These are phyloP conservation scores for Rhazya stricta DNA, from an alignment of 257 asterid species.

Conservation along the genomic window DNA sequence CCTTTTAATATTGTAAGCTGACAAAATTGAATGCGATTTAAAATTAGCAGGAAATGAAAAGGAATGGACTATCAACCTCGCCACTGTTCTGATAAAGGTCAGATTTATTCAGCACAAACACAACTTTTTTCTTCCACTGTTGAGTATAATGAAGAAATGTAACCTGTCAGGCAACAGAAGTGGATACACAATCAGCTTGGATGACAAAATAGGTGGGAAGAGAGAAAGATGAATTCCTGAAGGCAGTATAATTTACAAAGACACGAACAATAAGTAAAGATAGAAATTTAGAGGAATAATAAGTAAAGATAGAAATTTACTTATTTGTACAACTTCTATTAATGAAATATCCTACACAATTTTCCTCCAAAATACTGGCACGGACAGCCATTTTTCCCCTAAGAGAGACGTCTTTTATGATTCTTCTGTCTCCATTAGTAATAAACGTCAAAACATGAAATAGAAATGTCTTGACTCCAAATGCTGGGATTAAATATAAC, in stretches of 20 bases:
- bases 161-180: conserved; percentile 50
- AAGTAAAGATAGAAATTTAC: background rate
- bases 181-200: conserved; percentile 22
- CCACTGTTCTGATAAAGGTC: conserved; percentile 62
- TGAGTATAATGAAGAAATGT: conserved; percentile 89
- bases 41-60: conserved; percentile 21
- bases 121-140: conserved; percentile 86
- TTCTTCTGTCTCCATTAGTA: too few relatives aligned
- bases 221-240: background rate
- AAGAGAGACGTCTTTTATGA: too few relatives aligned
- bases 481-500: background rate
- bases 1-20: conserved; percentile 2
- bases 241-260: background rate
- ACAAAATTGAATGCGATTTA: conserved; percentile 13
- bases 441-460: background rate
- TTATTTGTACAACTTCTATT: background rate
- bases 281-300: background rate
- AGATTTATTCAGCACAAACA: conserved; percentile 84
- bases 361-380: background rate
- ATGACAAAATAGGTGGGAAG: conserved; percentile 17
- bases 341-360: background rate
- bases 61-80: conserved; percentile 55
- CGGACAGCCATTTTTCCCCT: background rate
- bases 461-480: background rate
- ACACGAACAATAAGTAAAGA: background rate